Percentiles rank a stretch among this genome's conserved stretches.
These are phyloP conservation scores for Physcomitrium patens DNA, from an alignment of 225 moss, liverwort and hornwort genomes.

Conservation along the genomic window DNA sequence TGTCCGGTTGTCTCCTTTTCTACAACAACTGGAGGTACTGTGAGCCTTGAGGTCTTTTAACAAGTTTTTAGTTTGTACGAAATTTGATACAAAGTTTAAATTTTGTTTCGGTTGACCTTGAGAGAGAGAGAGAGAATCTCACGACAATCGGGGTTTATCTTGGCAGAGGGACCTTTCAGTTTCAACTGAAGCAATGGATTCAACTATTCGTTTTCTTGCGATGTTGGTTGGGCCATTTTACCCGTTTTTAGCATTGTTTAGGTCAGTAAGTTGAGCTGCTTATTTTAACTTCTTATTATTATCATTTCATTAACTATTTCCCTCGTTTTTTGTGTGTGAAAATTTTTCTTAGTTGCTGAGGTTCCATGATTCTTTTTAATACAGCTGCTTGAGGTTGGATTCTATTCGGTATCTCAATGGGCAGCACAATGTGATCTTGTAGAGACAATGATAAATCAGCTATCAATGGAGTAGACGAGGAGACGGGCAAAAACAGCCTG, in stretches of 20 bases:
- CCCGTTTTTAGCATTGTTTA: constrained; percentile 67
- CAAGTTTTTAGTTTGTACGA: constrained; percentile 7
- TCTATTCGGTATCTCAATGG: constrained; percentile 20
- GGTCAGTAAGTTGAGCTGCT: constrained; percentile 61
- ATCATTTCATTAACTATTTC: constrained; percentile 1
- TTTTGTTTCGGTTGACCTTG: constrained; percentile 11
- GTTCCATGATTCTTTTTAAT: background rate
- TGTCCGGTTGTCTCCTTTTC: constrained; percentile 66
- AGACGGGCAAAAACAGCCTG: constrained; percentile 67
- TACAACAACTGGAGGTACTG: constrained; percentile 83
- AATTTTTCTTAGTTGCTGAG: constrained; percentile 3
- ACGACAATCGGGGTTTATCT: constrained; percentile 17
- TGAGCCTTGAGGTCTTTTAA: background rate
- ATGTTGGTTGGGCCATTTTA: constrained; percentile 89
- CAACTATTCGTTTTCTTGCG: constrained; percentile 77
- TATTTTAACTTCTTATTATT: background rate
- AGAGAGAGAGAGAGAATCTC: constrained; percentile 6
- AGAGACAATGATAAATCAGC: constrained; percentile 87
- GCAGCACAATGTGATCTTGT: constrained; percentile 26
- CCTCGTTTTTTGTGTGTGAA: background rate
- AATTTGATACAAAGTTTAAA: background rate
- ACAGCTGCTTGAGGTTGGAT: background rate
- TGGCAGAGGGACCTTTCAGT: constrained; percentile 83
- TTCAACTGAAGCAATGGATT: constrained; percentile 72
- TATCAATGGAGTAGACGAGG: constrained; percentile 65